Base-by-base conservation (phyloP, 306 rosid genomes). In the Cicer bijugum region DNA sequence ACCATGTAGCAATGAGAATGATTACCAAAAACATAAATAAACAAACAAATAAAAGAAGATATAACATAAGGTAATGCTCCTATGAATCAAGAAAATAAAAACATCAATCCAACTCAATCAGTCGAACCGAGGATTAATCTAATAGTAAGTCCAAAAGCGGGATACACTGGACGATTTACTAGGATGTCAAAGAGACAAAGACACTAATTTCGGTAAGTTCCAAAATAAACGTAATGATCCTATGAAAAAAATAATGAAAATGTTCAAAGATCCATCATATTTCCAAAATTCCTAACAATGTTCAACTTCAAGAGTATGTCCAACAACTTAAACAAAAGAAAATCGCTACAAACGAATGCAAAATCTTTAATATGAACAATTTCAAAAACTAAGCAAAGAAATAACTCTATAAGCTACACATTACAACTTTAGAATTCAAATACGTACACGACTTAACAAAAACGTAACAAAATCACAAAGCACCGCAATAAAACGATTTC, bases 261-360 rank as follows among this genome's bases (percentile, higher is more conserved):
- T 1, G 40, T 7, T 60, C 7, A 8, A 4, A 71, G 48, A 75
- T 14, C 51, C 56, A 67, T 12, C 19, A 38, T 58, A 61, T 17
- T 5, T 23, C 53, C 33, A 15, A 69, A 57, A 70, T 5, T 14
- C 52, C 23, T 12, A 38, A 74, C 71, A 68, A 69, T 40, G 67
- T 44, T 63, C 35, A 67, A 53, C 43, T 33, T 55, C 7, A 46
- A 23, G 40, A 45, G 52, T 5, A 53, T 19, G 12, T 10, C 43
- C 58, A 74, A 14, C 42, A 52, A 39, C 55, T 46, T 17, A 69
- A 38, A 61, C 1, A 43, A 20, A 62, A 38, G 9, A 64, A 52
- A 51, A 64, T 20, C 10, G 9, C 62, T 71, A 75, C 67, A 12
- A 63, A 55, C 39, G 42, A 69, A 75, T 58, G 63, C 52, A 75